Evolutionary conservation across 169 alveolate species (phyloP), one percentile per base, ranked within the genome.

Genomic region (Eimeria brunetti): DNA sequence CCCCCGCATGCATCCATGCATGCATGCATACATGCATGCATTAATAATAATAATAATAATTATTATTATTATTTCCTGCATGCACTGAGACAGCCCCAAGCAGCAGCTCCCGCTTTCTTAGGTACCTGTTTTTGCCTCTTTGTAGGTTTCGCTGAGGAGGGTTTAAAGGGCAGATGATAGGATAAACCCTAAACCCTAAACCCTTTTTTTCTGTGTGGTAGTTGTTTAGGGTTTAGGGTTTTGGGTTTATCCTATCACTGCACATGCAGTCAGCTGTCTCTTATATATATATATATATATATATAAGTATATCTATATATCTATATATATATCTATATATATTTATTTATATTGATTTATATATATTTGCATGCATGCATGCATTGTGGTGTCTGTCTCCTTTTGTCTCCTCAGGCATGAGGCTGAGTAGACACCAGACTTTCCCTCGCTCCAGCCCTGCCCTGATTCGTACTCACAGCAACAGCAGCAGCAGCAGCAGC

Each of bases 401-500:
- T 62, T 27, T 16, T 36, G 56, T 73, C 49, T 73, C 58, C 67
- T 41, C 67, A 78, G 88, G 64, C 67, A 46, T n/a, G 16, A 7
- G 41, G 30, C 44, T 49, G 9, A 27, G 67, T 67, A 18, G 44
- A 11, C 88, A 78, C 20, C 64, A 22, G 12, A 41, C 67, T 22
- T 49, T 78, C 44, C 64, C 88, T 22, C 88, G 64, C 67, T 78
- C 88, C 44, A 41, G 88, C 44, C 88, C 88, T 8, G 88, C 88
- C 64, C 20, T 78, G 62, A 78, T 46, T 20, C 88, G 88, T 38
- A 78, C 67, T 46, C 7, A 22, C 88, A 78, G 88, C 88, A 78
- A 38, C 88, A 78, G 24, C 88, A 78, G 88, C 88, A 78, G 56
- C 67, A 78, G 18, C 83, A 33, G 51, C 83, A 73, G 83, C 83